Evolutionary conservation across 768 basidiomycete genomes (phyloP), one percentile per base, ranked within the genome.

Genomic region (Phaffia australis): DNA sequence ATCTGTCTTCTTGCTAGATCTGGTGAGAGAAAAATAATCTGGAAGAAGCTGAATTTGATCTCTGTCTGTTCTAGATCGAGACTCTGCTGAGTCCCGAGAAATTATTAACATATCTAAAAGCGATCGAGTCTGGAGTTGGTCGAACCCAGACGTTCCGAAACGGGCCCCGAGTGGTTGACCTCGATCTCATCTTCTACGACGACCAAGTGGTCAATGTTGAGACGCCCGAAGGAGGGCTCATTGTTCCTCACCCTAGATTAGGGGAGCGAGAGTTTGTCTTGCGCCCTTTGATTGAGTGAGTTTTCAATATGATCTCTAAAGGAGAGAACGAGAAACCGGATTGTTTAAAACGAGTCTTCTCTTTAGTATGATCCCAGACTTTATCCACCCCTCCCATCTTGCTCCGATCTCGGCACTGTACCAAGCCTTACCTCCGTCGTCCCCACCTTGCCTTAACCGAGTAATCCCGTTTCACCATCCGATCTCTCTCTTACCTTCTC

Each of bases 191-290:
- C 1, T 80, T 87, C 18, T 95, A 88, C 71, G 88, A 85, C 60
- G 72, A 81, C 25, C 65, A 76, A 0, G 70, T 81, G n/a, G 76
- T 88, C 58, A 85, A 88, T 68, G 84, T 76, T n/a, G 74, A 75
- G 15, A 64, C 84, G 1, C 74, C 70, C 19, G 80, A 80, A 29
- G 83, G 83, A 5, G 82, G 93, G 71, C 79, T 99, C 27, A 81
- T 89, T 19, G 78, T 95, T 11, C 95, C 95, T 0, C 95, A 99
- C 79, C 84, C 84, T 5, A 80, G 86, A 42, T 73, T 95, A 19
- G 75, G 77, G 1, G 95, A 97, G 76, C 79, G 95, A 32, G 93
- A 97, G 74, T 99, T 98, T 70, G 93, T 97, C 1, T 77, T 99
- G 29, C 78, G 89, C 11, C 93, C 95, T 15, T 73, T 97, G 52